Evolutionary conservation across 1,284 basidiomycete genomes (phyloP).

Genomic region (Chalciporus piperatoides): DNA sequence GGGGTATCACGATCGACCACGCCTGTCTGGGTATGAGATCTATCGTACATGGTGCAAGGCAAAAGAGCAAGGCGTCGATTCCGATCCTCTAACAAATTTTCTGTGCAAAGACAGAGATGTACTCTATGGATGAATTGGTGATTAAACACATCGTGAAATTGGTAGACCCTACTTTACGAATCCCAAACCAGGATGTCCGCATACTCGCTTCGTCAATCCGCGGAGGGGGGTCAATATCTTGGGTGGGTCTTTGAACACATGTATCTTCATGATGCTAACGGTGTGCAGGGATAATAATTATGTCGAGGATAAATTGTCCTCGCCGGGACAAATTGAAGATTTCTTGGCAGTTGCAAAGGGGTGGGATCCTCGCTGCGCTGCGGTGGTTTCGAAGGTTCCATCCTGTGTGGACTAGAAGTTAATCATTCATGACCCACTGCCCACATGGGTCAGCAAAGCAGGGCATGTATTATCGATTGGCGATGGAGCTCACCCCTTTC

Average conservation of each 20-base stretch:
- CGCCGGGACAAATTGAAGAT: slow-evolving; percentile 28
- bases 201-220: slow-evolving; percentile 22
- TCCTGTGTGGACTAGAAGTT: slow-evolving; percentile 34
- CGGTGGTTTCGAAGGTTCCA: slow-evolving; percentile 24
- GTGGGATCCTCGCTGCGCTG: slow-evolving; percentile 32
- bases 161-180: neutral
- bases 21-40: slow-evolving; percentile 31
- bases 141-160: neutral
- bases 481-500: slow-evolving; percentile 33
- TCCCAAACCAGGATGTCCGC: slow-evolving; percentile 27
- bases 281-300: slow-evolving; percentile 23
- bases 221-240: slow-evolving; percentile 21
- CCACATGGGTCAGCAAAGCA: slow-evolving; percentile 29
- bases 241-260: slow-evolving; percentile 10
- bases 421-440: slow-evolving; percentile 30
- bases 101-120: slow-evolving; percentile 22
- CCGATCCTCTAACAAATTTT: slow-evolving; percentile 26
- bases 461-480: slow-evolving; percentile 30
- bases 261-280: neutral
- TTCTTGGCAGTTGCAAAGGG: slow-evolving; percentile 27
- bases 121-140: slow-evolving; percentile 26
- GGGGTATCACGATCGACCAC: slow-evolving; percentile 29
- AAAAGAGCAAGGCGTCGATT: slow-evolving; percentile 22
- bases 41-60: slow-evolving; percentile 31
- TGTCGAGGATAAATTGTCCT: slow-evolving; percentile 26